A percentile compares a stretch with the other conserved stretches of the same genome.
Conservation (phyloP, 148 eudicot species). For the Polygonum aviculare region DNA sequence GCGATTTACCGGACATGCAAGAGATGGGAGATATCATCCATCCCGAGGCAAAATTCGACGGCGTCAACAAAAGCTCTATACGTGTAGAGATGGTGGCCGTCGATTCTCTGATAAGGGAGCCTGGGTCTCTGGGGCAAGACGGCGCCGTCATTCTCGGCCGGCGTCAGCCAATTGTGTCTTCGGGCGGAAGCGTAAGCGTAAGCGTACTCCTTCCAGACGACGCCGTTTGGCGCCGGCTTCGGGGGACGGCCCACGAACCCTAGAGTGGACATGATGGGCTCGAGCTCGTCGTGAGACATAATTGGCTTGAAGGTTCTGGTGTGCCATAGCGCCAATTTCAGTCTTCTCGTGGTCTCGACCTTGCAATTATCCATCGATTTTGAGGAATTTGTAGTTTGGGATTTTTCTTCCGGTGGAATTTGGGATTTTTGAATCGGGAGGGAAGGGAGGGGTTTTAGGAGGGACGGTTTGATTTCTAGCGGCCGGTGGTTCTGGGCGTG, state of each 20-base stretch:
- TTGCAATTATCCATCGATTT: constrained; percentile 17
- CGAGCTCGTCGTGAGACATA: constrained; percentile 51
- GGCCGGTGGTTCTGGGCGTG: background rate
- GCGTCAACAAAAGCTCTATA: constrained; percentile 52
- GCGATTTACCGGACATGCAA: constrained; percentile 45
- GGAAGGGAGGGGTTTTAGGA: constrained; percentile 3
- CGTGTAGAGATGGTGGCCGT: constrained; percentile 44
- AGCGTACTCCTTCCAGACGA: constrained; percentile 36
- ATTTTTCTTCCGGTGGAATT: background rate
- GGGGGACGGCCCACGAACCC: constrained; percentile 31
- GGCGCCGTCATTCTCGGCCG: background rate
- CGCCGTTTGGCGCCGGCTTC: constrained; percentile 16
- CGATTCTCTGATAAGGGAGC: constrained; percentile 43
- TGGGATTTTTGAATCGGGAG: background rate
- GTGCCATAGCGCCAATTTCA: constrained; percentile 47
- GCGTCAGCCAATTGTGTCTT: background rate
- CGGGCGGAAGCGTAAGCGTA: constrained; percentile 20
- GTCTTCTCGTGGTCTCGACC: constrained; percentile 27
- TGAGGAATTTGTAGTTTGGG: background rate
- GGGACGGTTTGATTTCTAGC: background rate
- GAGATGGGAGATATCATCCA: constrained; percentile 30
- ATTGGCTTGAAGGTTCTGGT: constrained; percentile 45
- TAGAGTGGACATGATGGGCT: constrained; percentile 32
- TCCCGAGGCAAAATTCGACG: constrained; percentile 28
- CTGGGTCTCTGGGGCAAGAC: constrained; percentile 22